phyloP scores from a whole-genome alignment of 2,329 filamentous ascomycete genomes.

The Trichophyton mentagrophytes region DNA sequence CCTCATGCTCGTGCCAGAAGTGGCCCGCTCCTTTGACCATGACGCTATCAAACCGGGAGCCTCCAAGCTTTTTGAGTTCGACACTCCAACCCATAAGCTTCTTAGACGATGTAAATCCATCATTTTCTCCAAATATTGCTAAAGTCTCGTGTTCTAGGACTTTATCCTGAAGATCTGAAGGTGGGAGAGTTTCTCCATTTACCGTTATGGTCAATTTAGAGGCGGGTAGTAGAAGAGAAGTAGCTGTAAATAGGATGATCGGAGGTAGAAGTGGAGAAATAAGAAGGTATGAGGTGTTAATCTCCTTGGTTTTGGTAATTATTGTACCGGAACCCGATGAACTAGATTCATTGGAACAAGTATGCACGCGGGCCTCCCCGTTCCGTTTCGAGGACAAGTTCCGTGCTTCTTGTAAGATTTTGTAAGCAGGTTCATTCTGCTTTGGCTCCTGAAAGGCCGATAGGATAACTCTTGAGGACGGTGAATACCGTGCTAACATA shows the following conservation, averaged over 20 bases:
- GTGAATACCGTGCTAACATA: conserved; percentile 62
- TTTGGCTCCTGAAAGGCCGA: conserved; percentile 43
- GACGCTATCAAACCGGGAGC: conserved; percentile 36
- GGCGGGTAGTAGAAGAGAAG: conserved; percentile 37
- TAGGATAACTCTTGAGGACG: conserved; percentile 46
- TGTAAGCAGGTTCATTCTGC: conserved; percentile 40
- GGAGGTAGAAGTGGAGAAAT: conserved; percentile 50
- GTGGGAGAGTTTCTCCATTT: conserved; percentile 20
- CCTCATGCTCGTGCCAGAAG: conserved; percentile 49
- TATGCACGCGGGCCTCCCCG: conserved; percentile 24
- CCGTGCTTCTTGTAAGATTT: conserved; percentile 54
- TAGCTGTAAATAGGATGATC: conserved; percentile 49
- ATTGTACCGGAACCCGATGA: neutral
- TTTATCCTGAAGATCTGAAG: conserved; percentile 43
- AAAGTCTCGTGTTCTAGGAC: conserved; percentile 46
- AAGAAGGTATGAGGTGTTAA: conserved; percentile 39
- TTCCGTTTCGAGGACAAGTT: conserved; percentile 54
- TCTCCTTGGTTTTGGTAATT: neutral
- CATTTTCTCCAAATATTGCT: conserved; percentile 60
- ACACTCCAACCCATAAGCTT: conserved; percentile 56
- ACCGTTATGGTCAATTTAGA: conserved; percentile 16
- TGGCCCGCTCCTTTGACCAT: conserved; percentile 47
- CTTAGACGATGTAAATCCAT: conserved; percentile 56
- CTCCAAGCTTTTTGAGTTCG: conserved; percentile 35
- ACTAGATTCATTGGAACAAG: neutral